A percentile compares a stretch with the other conserved stretches of the same genome.
Conservation (phyloP, 192 early-diverging fungal genomes). For the Dissophora ornata region DNA sequence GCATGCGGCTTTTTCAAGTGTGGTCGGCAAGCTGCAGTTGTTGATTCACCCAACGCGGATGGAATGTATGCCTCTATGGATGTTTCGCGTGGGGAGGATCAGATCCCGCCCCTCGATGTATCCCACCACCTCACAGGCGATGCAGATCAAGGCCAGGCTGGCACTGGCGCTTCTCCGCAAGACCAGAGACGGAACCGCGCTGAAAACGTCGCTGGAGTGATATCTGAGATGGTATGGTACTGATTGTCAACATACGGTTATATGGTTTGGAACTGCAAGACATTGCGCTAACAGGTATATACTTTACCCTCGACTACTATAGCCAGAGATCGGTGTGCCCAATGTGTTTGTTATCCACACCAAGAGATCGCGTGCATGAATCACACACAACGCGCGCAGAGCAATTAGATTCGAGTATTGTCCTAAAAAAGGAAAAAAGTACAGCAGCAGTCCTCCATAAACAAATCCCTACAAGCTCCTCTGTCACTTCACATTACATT, state of each 20-base stretch:
- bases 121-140: not conserved
- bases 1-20: slow-evolving; percentile 75
- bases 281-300: no score
- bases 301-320: not conserved
- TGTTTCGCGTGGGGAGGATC: not conserved
- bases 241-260: no score
- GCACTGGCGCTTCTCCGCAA: slow-evolving; percentile 7
- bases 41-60: slow-evolving; percentile 3
- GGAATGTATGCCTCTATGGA: slow-evolving; percentile 1
- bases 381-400: no score
- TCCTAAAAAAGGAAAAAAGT: slow-evolving; percentile 2
- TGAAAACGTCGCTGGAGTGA: not conserved
- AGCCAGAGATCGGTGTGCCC: slow-evolving; percentile 73
- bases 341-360: slow-evolving; percentile 67
- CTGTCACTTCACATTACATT: not conserved
- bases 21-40: slow-evolving; percentile 12
- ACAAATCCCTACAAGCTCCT: not conserved
- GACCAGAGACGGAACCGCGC: slow-evolving; percentile 7
- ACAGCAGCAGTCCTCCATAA: not conserved
- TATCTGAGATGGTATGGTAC: slow-evolving; percentile 4
- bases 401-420: no score
- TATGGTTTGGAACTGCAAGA: no score
- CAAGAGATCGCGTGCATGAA: slow-evolving; percentile 40
- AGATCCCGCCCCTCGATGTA: slow-evolving; percentile 7
- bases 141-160: not conserved